Evolutionary conservation across 768 basidiomycete genomes (phyloP).

Genomic region (Mycena galericulata): DNA sequence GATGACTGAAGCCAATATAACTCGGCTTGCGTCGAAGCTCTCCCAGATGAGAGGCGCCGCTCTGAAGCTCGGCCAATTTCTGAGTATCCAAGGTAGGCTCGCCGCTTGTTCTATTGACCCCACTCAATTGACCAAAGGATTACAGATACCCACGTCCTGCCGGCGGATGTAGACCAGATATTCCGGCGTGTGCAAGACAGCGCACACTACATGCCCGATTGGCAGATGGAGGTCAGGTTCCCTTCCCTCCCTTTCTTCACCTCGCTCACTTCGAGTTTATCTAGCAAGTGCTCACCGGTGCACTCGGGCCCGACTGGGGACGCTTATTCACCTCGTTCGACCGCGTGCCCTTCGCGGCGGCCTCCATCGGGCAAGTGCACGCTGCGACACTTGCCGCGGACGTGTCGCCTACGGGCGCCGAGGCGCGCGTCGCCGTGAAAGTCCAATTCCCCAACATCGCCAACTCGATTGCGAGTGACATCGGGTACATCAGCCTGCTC

Average conservation of each 20-base stretch:
- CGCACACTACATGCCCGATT: slow-evolving; percentile 99
- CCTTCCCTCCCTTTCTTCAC: slow-evolving; percentile 12
- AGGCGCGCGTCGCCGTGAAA: slow-evolving; percentile 81
- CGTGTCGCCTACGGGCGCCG: slow-evolving; percentile 64
- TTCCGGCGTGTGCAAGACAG: slow-evolving; percentile 93
- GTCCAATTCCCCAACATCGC: slow-evolving; percentile 96
- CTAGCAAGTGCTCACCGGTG: slow-evolving; percentile 80
- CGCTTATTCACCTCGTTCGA: slow-evolving; percentile 80
- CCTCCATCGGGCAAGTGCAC: slow-evolving; percentile 98
- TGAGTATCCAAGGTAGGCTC: slow-evolving; percentile 88
- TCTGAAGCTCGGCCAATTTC: slow-evolving; percentile 95
- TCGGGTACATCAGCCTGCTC: slow-evolving; percentile 86
- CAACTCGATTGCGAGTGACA: slow-evolving; percentile 87
- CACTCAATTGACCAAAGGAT: not conserved
- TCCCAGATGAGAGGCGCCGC: slow-evolving; percentile 97
- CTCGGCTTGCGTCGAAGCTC: slow-evolving; percentile 91
- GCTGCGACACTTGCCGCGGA: slow-evolving; percentile 68
- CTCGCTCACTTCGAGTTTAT: no score
- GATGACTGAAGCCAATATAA: slow-evolving; percentile 92
- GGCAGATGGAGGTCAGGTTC: slow-evolving; percentile 90
- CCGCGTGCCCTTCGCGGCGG: slow-evolving; percentile 91
- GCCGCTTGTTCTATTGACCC: not conserved
- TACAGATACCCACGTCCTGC: slow-evolving; percentile 90
- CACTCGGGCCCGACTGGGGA: slow-evolving; percentile 83
- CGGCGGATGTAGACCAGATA: slow-evolving; percentile 88